Conservation (phyloP, 1,139 yeast genomes). For the Geotrichum klebahnii region DNA sequence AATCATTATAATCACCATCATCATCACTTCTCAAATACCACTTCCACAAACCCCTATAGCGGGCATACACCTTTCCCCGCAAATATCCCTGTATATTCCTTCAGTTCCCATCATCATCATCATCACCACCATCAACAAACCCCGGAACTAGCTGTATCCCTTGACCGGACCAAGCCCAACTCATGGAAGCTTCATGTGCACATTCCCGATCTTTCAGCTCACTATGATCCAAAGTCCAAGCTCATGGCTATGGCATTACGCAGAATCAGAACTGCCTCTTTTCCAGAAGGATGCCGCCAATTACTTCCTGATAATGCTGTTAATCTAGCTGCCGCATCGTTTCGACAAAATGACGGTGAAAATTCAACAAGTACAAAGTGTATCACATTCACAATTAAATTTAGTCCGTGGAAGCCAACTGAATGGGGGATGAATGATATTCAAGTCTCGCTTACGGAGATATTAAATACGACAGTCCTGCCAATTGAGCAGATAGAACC, state of each 20-base stretch:
- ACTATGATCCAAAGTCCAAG: constrained; percentile 14
- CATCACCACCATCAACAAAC: too few species aligned
- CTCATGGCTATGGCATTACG: constrained; percentile 17
- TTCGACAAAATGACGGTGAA: too few species aligned
- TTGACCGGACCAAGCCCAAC: constrained; percentile 11
- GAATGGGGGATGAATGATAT: constrained; percentile 20
- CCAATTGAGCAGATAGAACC: constrained; percentile 14
- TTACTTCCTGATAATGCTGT: constrained; percentile 10
- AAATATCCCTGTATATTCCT: constrained; percentile 6
- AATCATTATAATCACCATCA: neutral
- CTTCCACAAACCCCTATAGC: neutral
- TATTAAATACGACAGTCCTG: constrained; percentile 8
- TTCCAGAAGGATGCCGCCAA: constrained; percentile 20
- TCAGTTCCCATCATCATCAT: constrained; percentile 3
- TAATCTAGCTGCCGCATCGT: constrained; percentile 4
- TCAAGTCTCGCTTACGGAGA: constrained; percentile 17
- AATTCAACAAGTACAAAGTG: constrained; percentile 18
- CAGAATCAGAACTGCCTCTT: constrained; percentile 8
- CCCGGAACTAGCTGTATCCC: constrained; percentile 20
- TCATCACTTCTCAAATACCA: too few species aligned
- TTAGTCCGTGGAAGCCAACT: constrained; percentile 22
- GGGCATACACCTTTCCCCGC: constrained; percentile 1
- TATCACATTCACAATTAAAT: constrained; percentile 23
- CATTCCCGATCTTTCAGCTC: constrained; percentile 18
- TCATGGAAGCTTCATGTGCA: constrained; percentile 16